Conservation (phyloP, 2,329 filamentous ascomycete species). For the Rutstroemia sp. region DNA sequence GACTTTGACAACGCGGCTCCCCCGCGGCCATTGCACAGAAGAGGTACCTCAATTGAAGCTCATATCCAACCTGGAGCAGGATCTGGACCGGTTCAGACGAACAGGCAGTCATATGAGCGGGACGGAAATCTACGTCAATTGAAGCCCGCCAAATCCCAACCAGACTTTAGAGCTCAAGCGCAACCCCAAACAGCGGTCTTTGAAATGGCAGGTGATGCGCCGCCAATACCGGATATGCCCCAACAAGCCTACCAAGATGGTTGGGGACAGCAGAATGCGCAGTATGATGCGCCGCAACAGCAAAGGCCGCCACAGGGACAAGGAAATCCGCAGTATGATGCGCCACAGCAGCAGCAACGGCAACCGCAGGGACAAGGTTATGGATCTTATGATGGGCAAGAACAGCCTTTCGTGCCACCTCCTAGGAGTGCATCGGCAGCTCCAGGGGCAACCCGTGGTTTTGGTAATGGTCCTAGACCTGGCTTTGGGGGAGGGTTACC, state of each 20-base stretch:
- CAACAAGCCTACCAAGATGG: constrained; percentile 17
- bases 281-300: constrained; percentile 14
- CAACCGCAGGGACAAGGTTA: constrained; percentile 13
- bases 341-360: constrained; percentile 6
- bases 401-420: constrained; percentile 23
- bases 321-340: constrained; percentile 17
- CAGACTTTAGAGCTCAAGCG: constrained; percentile 43
- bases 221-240: constrained; percentile 41
- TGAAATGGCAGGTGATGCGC: constrained; percentile 61
- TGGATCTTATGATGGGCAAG: constrained; percentile 14
- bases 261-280: constrained; percentile 20
- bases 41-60: constrained; percentile 25
- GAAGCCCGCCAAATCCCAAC: constrained; percentile 58
- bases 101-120: constrained; percentile 27
- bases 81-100: neutral
- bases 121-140: constrained; percentile 35
- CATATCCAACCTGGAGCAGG: constrained; percentile 19
- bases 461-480: constrained; percentile 14
- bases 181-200: constrained; percentile 62
- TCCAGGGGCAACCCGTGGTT: constrained; percentile 14
- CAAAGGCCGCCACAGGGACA: constrained; percentile 14
- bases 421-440: constrained; percentile 24
- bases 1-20: constrained; percentile 22
- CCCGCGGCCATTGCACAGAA: constrained; percentile 12
- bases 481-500: constrained; percentile 13